Conservation (phyloP, 345 rosid species). For the Lepidium africanum region DNA sequence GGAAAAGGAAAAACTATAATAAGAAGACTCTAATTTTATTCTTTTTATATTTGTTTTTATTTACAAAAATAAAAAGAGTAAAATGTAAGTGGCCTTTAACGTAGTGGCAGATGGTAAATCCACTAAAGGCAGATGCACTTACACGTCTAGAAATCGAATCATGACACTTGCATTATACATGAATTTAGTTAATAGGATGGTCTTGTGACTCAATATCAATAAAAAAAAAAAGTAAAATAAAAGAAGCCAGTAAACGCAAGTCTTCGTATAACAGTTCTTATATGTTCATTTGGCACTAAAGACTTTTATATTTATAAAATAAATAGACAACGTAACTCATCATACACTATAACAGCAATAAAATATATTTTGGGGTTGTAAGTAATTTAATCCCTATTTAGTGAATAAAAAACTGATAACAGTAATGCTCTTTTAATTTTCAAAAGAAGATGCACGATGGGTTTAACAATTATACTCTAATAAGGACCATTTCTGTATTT, state of each 20-base stretch:
- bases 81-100: too few species aligned
- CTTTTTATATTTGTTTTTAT: too few species aligned
- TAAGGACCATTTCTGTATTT: background rate
- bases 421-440: too few species aligned
- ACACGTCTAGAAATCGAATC: too few species aligned
- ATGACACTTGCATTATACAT: too few species aligned
- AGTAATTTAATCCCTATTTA: background rate
- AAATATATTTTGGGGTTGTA: background rate
- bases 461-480: background rate
- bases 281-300: background rate
- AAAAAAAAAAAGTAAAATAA: background rate
- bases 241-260: slow-evolving; percentile 2
- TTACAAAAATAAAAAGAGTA: too few species aligned
- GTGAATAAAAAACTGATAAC: background rate
- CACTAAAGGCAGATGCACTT: too few species aligned
- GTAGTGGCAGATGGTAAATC: too few species aligned
- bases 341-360: background rate
- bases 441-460: background rate
- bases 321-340: background rate
- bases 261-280: background rate
- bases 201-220: too few species aligned
- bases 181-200: too few species aligned
- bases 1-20: too few species aligned
- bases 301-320: background rate
- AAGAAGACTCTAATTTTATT: too few species aligned